phyloP scores from a whole-genome alignment of 116 monocot species.

The Zostera marina region DNA sequence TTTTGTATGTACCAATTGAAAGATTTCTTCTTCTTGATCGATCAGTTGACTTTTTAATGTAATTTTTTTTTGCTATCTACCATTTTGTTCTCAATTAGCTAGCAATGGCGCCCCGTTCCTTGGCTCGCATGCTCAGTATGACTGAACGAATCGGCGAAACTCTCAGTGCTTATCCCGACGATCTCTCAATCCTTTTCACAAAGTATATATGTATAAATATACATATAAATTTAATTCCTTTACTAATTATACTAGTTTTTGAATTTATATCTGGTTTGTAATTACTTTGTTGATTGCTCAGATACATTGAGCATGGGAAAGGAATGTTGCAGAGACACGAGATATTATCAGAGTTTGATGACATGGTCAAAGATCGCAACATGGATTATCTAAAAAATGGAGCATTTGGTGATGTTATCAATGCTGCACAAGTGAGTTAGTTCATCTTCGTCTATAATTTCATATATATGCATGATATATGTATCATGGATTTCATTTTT shows the following conservation, averaged over 20 bases:
- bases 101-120: conserved; percentile 24
- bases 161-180: conserved; percentile 64
- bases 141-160: conserved; percentile 61
- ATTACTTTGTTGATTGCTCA: background rate
- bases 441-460: background rate
- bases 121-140: conserved; percentile 64
- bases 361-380: conserved; percentile 20
- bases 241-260: background rate
- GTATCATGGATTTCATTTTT: background rate
- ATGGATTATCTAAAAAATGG: conserved; percentile 26
- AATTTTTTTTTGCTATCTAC: too few relatives aligned
- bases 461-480: too few relatives aligned
- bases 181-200: conserved; percentile 58
- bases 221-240: too few relatives aligned
- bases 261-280: background rate
- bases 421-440: conserved; percentile 49
- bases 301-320: conserved; percentile 42
- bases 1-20: too few relatives aligned
- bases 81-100: too few relatives aligned
- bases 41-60: too few relatives aligned
- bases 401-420: conserved; percentile 32
- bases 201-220: conserved; percentile 38
- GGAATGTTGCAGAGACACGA: conserved; percentile 51
- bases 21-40: too few relatives aligned
- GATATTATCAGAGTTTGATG: conserved; percentile 34